Conservation (phyloP, 192 early-diverging fungal species). For the Gigaspora rosea region DNA sequence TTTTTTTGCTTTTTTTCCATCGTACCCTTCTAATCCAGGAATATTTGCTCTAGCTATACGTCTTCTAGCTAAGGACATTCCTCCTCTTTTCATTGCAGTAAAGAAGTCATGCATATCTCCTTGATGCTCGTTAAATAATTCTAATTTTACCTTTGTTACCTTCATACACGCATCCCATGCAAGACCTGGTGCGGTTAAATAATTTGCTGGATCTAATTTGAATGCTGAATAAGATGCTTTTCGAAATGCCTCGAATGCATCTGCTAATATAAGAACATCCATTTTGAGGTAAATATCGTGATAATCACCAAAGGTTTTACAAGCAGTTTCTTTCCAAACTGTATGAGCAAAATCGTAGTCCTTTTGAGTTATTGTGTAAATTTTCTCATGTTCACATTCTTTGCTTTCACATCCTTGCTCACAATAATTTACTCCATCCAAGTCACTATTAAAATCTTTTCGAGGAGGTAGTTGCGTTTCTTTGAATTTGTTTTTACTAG, state of each 20-base stretch:
- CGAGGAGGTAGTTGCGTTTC: neutral
- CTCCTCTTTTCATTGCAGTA: too few relatives aligned
- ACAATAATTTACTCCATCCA: conserved; percentile 17
- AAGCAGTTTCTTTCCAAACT: neutral
- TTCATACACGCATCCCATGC: too few relatives aligned
- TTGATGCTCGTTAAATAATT: too few relatives aligned
- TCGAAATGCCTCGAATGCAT: conserved; percentile 15
- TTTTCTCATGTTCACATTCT: conserved; percentile 25
- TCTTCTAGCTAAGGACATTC: too few relatives aligned
- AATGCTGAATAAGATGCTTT: conserved; percentile 28
- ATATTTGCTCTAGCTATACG: too few relatives aligned
- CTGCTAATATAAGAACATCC: conserved; percentile 10
- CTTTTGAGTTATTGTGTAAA: conserved; percentile 2
- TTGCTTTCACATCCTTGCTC: neutral
- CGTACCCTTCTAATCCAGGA: too few relatives aligned
- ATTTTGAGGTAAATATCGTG: conserved; percentile 19
- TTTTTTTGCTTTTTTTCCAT: too few relatives aligned
- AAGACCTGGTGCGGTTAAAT: too few relatives aligned
- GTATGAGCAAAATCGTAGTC: neutral
- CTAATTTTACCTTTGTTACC: too few relatives aligned
- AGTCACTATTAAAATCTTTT: neutral
- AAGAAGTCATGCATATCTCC: too few relatives aligned
- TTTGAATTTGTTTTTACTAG: neutral
- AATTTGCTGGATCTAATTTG: too few relatives aligned
- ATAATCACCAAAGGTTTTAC: conserved; percentile 9